phyloP scores from a whole-genome alignment of 257 asterid species.

The Solanum appendiculatum region DNA sequence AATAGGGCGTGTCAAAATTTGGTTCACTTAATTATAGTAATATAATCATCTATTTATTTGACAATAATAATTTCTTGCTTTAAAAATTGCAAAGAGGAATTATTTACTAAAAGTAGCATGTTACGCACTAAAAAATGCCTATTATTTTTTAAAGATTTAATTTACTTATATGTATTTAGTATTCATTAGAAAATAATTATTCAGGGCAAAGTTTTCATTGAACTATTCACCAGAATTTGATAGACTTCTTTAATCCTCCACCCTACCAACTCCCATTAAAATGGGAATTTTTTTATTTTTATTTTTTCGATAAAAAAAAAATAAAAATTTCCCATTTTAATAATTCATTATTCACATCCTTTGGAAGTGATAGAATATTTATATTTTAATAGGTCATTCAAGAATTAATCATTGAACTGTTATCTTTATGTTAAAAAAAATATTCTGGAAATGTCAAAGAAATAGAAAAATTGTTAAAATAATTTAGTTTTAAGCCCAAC shows the following conservation, averaged over 20 bases:
- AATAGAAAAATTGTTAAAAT: too few species aligned
- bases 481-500: too few species aligned
- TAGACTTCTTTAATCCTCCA: not conserved
- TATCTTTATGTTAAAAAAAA: too few species aligned
- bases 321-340: too few species aligned
- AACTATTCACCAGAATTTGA: not conserved
- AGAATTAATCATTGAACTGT: not conserved
- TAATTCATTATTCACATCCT: too few species aligned
- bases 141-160: not conserved
- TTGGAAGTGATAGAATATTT: not conserved
- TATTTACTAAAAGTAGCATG: not conserved
- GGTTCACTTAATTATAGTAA: not conserved
- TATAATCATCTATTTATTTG: not conserved
- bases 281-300: too few species aligned
- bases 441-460: too few species aligned
- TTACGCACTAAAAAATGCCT: not conserved
- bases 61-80: not conserved
- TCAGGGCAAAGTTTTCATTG: not conserved
- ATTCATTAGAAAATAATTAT: not conserved
- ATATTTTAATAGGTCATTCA: not conserved
- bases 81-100: not conserved
- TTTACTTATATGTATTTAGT: not conserved
- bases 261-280: too few species aligned
- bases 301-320: too few species aligned
- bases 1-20: not conserved